phyloP scores from a whole-genome alignment of 192 early-diverging fungal genomes.

The Spinellus fusiger region DNA sequence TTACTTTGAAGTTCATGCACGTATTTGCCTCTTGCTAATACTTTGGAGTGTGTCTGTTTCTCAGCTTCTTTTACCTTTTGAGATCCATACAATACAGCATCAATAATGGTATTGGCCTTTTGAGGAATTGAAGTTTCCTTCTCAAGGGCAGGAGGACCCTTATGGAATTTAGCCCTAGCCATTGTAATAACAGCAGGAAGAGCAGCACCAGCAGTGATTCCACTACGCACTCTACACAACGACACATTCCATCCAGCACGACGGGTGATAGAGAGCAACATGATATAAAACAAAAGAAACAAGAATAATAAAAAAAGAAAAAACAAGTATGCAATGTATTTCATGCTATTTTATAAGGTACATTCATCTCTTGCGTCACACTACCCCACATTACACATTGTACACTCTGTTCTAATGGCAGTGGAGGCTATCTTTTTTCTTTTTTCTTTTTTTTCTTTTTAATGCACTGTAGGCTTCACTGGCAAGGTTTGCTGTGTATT shows the following conservation, averaged over 20 bases:
- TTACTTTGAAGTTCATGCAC: slow-evolving; percentile 83
- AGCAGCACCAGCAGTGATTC: too few species aligned
- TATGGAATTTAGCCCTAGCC: too few species aligned
- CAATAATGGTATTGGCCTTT: slow-evolving; percentile 41
- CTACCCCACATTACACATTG: not conserved
- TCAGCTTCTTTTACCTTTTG: slow-evolving; percentile 53
- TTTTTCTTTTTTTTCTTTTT: not conserved
- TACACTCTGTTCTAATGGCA: too few species aligned
- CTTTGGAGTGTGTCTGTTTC: slow-evolving; percentile 63
- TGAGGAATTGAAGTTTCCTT: not conserved
- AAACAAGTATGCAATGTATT: not conserved
- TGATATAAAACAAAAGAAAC: too few species aligned
- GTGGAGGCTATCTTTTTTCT: not conserved
- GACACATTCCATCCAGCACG: too few species aligned
- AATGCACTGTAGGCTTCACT: too few species aligned
- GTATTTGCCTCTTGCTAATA: slow-evolving; percentile 80
- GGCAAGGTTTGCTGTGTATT: not conserved
- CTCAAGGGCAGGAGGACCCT: too few species aligned
- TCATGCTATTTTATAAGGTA: not conserved
- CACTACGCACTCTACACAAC: too few species aligned
- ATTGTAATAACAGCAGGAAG: too few species aligned
- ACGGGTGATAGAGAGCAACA: too few species aligned
- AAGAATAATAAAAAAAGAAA: not conserved
- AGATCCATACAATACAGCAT: slow-evolving; percentile 64
- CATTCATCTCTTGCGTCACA: not conserved